phyloP scores from a whole-genome alignment of 2,329 filamentous ascomycete species.

The Chaetomium sp. region DNA sequence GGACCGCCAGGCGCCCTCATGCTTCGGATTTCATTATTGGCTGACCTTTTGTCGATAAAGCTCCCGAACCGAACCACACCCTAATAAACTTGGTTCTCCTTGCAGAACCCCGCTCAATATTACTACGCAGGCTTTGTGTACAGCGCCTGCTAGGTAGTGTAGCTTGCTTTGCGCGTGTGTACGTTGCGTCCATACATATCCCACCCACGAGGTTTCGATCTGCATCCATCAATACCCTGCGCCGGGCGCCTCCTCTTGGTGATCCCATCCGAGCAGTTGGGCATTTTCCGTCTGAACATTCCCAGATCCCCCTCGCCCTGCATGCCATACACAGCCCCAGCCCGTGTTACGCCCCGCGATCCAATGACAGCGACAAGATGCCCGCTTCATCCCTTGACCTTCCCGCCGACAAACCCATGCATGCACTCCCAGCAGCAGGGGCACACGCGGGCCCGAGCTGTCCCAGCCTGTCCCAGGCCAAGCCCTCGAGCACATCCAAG shows the following conservation, averaged over 20 bases:
- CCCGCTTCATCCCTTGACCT: background rate
- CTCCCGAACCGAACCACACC: background rate
- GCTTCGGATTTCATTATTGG: background rate
- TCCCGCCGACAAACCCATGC: constrained; percentile 8
- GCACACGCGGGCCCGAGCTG: constrained; percentile 4
- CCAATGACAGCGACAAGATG: constrained; percentile 9
- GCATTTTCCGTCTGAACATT: constrained; percentile 6
- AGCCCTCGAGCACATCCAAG: constrained; percentile 17
- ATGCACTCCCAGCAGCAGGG: constrained; percentile 17
- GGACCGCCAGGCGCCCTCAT: background rate
- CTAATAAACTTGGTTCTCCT: background rate
- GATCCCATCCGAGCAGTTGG: background rate
- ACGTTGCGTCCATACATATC: background rate
- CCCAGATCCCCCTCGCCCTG: constrained; percentile 1
- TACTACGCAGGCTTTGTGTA: background rate
- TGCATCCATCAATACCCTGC: background rate
- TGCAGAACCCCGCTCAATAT: constrained; percentile 16
- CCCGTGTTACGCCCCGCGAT: constrained; percentile 8
- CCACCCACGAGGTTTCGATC: constrained; percentile 2
- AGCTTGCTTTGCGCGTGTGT: background rate
- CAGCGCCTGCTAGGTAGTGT: background rate
- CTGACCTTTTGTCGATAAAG: background rate
- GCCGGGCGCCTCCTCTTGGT: background rate
- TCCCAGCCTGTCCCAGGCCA: constrained; percentile 7
- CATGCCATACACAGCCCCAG: constrained; percentile 12